A percentile compares a stretch with the other conserved stretches of the same genome.
These are phyloP conservation scores for Acanthamoeba healyi DNA, from an alignment of 208 protist genomes.

Conservation along the genomic window DNA sequence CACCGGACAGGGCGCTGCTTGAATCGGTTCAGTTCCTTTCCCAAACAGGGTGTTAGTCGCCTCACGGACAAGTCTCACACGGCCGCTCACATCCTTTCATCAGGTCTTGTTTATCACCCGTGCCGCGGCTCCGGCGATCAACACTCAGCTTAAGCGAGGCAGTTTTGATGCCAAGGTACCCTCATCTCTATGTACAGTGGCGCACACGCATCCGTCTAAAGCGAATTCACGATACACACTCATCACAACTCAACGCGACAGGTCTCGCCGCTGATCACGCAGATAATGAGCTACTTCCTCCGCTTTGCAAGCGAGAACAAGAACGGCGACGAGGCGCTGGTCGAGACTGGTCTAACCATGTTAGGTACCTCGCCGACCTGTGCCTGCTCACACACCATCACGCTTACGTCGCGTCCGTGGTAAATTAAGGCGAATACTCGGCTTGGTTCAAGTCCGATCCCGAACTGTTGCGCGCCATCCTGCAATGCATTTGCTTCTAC, in stretches of 20 bases:
- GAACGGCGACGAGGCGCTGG: background rate
- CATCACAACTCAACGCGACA: background rate
- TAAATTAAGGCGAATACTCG: slow-evolving; percentile 9
- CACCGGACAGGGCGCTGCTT: background rate
- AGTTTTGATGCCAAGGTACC: background rate
- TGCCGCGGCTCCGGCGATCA: slow-evolving; percentile 2
- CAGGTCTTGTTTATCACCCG: slow-evolving; percentile 17
- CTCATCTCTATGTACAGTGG: too few relatives aligned
- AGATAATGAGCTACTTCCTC: background rate
- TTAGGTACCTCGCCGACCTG: background rate
- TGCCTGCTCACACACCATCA: too few relatives aligned
- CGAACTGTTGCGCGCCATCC: slow-evolving; percentile 4
- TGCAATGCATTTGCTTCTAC: background rate
- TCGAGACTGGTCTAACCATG: background rate
- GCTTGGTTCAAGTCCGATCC: slow-evolving; percentile 11
- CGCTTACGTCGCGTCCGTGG: too few relatives aligned
- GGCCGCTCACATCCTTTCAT: too few relatives aligned
- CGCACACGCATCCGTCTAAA: too few relatives aligned
- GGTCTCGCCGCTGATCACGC: slow-evolving; percentile 1
- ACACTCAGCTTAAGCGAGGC: slow-evolving; percentile 1
- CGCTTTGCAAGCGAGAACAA: background rate
- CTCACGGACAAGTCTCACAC: too few relatives aligned
- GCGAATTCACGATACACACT: too few relatives aligned
- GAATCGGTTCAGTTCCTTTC: background rate
- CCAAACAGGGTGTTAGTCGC: too few relatives aligned